Percentiles rank a stretch among this genome's conserved stretches.
These are phyloP conservation scores for Cutaneotrichosporon dermatis DNA, from an alignment of 1,284 basidiomycete genomes.

Conservation along the genomic window DNA sequence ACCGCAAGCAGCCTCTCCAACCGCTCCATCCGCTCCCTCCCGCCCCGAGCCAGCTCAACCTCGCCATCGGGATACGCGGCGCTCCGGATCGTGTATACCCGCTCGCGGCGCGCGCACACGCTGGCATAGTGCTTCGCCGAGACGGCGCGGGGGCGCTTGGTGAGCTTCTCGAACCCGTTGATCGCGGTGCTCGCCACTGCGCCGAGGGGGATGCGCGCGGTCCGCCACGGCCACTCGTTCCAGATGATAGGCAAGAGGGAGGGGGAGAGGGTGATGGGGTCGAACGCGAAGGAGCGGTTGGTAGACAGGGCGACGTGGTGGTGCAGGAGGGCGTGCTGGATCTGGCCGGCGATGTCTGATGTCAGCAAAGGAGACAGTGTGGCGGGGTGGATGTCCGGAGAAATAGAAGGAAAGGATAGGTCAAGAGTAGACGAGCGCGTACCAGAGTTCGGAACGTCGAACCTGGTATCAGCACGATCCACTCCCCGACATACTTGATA, in stretches of 20 bases:
- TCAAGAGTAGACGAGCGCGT: too few species aligned
- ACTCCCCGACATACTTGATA: constrained; percentile 32
- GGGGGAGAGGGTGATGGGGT: constrained; percentile 39
- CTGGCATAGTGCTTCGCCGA: constrained; percentile 18
- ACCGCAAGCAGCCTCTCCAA: constrained; percentile 30
- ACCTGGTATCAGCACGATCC: constrained; percentile 23
- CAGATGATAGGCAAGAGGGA: constrained; percentile 16
- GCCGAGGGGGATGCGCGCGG: constrained; percentile 39
- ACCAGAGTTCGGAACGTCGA: constrained; percentile 29
- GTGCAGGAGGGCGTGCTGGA: constrained; percentile 36
- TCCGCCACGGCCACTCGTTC: constrained; percentile 37
- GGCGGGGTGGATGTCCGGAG: too few species aligned
- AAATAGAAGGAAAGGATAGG: too few species aligned
- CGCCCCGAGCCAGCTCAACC: constrained; percentile 27
- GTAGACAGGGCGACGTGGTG: constrained; percentile 42
- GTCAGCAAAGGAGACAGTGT: too few species aligned
- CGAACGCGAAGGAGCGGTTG: constrained; percentile 42
- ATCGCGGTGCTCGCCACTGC: constrained; percentile 38
- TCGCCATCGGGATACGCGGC: constrained; percentile 18
- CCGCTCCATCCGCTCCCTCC: constrained; percentile 27
- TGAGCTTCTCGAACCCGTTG: constrained; percentile 42
- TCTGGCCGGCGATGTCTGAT: constrained; percentile 8
- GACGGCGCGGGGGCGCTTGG: constrained; percentile 35
- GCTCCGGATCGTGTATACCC: not conserved
- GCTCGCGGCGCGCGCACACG: constrained; percentile 1